Base-by-base conservation (phyloP, 139 green algal genomes). In the Asterochloris sp. region DNA sequence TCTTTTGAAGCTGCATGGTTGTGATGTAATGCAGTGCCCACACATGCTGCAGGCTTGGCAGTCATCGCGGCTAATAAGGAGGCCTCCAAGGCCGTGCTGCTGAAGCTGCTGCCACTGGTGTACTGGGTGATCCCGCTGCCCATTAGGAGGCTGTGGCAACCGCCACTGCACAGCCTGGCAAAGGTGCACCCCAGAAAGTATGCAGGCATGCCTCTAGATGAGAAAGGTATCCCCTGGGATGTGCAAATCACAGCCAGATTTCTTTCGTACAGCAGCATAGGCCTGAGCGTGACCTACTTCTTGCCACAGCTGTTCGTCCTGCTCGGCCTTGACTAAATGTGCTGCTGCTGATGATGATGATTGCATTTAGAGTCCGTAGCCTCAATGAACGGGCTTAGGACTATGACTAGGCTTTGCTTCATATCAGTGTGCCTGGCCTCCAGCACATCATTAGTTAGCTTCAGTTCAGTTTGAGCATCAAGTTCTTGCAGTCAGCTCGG, bases 71-170 rank as follows among this genome's bases (percentile, higher is more conserved):
- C 75, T 0, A 67, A 75, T 38, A 89, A 91, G 66, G 84, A 73
- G 11, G 38, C 68, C 0, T 85, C 81, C 10, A 82, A 79, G 21
- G 28, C 63, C 12, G 27, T 83, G 0, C 62, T 85, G 23, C 47
- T 81, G 16, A 38, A 14, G 10, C 14, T 83, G 9, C 74, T 91
- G 67, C 88, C 86, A 26, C 29, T 80, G 8, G 24, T 87, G 27
- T 91, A 91, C 66, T 23, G 63, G 23, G 63, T 83, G 28, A 83
- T 91, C 12, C 88, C 88, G 13, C 21, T 87, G 19, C 10, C 29
- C 27, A n/a, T 91, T 26, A 87, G 88, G 63, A 69, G 54, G 17
- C 69, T 89, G 26, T 91, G 87, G 88, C 88, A 91, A 78, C 88
- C 88, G 1, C 88, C 88, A 23, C 38, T 91, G 24, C 84, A 89